Conservation (phyloP, 495 filamentous ascomycete genomes). For the Pseudomonodictys pantanalensis region DNA sequence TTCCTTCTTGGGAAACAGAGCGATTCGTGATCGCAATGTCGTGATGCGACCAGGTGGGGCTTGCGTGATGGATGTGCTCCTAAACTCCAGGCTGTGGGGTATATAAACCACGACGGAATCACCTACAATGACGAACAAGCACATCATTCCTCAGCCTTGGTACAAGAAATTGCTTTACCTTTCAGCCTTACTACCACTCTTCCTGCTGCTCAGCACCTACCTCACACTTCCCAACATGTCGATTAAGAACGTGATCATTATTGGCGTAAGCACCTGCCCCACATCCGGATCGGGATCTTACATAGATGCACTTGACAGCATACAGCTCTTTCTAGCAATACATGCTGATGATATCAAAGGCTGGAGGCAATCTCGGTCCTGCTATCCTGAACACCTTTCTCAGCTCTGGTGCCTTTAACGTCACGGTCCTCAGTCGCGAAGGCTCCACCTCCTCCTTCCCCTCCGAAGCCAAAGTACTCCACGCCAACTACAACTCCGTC, state of each 20-base stretch:
- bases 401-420: slow-evolving; percentile 54
- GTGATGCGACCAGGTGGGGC: neutral
- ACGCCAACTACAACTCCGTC: slow-evolving; percentile 63
- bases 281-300: neutral
- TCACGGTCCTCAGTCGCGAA: slow-evolving; percentile 50
- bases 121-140: slow-evolving; percentile 20
- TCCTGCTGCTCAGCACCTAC: slow-evolving; percentile 8
- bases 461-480: slow-evolving; percentile 45
- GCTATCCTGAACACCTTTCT: slow-evolving; percentile 44
- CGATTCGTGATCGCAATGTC: neutral
- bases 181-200: slow-evolving; percentile 1
- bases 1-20: too few relatives aligned
- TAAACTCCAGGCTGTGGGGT: neutral
- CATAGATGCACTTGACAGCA: neutral
- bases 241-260: slow-evolving; percentile 32
- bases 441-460: slow-evolving; percentile 45
- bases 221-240: slow-evolving; percentile 8
- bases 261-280: slow-evolving; percentile 24
- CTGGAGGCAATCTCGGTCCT: slow-evolving; percentile 43
- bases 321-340: neutral
- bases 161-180: slow-evolving; percentile 7
- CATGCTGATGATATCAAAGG: slow-evolving; percentile 29
- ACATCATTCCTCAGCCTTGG: slow-evolving; percentile 13
- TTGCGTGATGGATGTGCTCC: neutral
- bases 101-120: neutral